phyloP scores from a whole-genome alignment of 2,329 filamentous ascomycete genomes.

The Penicillium olsonii region DNA sequence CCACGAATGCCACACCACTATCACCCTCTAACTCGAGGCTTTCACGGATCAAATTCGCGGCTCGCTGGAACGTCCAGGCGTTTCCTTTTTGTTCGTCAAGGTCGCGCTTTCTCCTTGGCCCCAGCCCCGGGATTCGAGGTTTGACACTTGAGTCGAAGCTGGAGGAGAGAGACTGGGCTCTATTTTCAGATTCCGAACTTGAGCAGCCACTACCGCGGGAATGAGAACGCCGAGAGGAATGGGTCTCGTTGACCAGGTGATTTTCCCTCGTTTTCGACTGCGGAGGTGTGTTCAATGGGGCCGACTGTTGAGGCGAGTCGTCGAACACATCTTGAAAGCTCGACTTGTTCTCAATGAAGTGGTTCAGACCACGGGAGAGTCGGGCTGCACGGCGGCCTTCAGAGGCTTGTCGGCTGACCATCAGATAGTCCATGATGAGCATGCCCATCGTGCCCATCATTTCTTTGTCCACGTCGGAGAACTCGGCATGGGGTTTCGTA shows the following conservation, averaged over 20 bases:
- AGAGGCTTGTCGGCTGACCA: slow-evolving; percentile 53
- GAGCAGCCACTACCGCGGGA: slow-evolving; percentile 23
- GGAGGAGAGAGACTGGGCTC: slow-evolving; percentile 18
- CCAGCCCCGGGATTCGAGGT: slow-evolving; percentile 29
- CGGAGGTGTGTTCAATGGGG: slow-evolving; percentile 4
- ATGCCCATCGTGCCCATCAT: slow-evolving; percentile 59
- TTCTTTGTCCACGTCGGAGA: slow-evolving; percentile 41
- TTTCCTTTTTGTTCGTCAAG: slow-evolving; percentile 32
- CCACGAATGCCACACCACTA: slow-evolving; percentile 47
- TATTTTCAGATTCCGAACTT: slow-evolving; percentile 25
- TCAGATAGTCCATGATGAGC: slow-evolving; percentile 62
- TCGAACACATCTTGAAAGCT: slow-evolving; percentile 26
- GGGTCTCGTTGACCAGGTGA: slow-evolving; percentile 14
- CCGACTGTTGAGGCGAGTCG: slow-evolving; percentile 10
- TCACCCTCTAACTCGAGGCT: slow-evolving; percentile 45
- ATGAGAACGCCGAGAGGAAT: slow-evolving; percentile 22
- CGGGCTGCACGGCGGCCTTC: slow-evolving; percentile 55
- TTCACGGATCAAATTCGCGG: slow-evolving; percentile 49
- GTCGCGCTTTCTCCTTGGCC: slow-evolving; percentile 23
- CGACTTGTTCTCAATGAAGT: slow-evolving; percentile 54
- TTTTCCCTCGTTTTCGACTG: slow-evolving; percentile 7
- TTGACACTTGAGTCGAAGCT: slow-evolving; percentile 21
- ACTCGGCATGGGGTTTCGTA: slow-evolving; percentile 52
- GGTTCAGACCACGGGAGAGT: slow-evolving; percentile 56
- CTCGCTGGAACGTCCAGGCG: slow-evolving; percentile 46